A percentile compares a stretch with the other conserved stretches of the same genome.
phyloP scores from a whole-genome alignment of 768 basidiomycete genomes.

The Amanita phalloides region DNA sequence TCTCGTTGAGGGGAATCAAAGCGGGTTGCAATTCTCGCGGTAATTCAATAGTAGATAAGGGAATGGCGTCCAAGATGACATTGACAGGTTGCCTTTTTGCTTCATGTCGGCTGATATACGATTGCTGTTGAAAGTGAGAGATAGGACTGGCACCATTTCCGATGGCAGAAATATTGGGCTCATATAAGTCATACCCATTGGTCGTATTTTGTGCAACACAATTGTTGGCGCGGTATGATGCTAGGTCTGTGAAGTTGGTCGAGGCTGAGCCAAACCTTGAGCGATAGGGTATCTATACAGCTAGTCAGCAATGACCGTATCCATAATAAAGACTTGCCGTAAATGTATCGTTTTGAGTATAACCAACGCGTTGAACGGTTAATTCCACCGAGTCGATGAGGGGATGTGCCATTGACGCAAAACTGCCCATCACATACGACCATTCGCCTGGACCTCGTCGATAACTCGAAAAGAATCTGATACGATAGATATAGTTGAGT shows the following conservation, averaged over 20 bases:
- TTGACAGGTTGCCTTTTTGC: constrained; percentile 30
- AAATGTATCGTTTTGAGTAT: constrained; percentile 28
- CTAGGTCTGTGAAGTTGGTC: constrained; percentile 34
- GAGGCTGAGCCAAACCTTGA: constrained; percentile 37
- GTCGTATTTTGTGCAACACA: constrained; percentile 37
- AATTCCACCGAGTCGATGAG: constrained; percentile 36
- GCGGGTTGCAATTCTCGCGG: constrained; percentile 28
- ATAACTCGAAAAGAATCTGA: constrained; percentile 38
- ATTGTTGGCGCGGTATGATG: constrained; percentile 41
- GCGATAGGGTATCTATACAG: constrained; percentile 41
- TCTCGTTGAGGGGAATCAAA: constrained; percentile 27
- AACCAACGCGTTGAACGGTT: constrained; percentile 32
- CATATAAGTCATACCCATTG: constrained; percentile 34
- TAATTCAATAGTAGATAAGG: constrained; percentile 33
- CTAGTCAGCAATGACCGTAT: background rate
- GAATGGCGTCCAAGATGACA: constrained; percentile 35
- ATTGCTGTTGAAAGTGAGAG: constrained; percentile 29
- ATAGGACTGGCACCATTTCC: constrained; percentile 14
- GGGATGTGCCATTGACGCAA: constrained; percentile 44
- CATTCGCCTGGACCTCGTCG: constrained; percentile 23
- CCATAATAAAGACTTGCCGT: constrained; percentile 22
- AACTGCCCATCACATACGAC: constrained; percentile 40
- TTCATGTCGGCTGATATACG: constrained; percentile 19
- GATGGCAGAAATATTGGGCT: constrained; percentile 3
- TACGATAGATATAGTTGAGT: background rate